Conservation (phyloP, 2,329 filamentous ascomycete species). For the Thermoascus crustaceus region DNA sequence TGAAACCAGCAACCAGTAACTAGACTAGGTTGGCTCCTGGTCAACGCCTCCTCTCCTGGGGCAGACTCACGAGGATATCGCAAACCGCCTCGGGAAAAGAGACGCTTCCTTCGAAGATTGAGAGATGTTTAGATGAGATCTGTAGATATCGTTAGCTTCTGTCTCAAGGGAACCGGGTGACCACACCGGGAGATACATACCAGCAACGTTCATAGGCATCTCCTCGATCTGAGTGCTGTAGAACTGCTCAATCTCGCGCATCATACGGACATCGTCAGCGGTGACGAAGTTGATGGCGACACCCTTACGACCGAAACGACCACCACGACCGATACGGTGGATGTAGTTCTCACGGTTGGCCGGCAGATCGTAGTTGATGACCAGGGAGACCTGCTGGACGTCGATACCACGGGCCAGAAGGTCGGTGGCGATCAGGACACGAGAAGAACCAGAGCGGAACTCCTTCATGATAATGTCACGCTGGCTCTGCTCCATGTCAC, state of each 20-base stretch:
- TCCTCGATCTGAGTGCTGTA: conserved; percentile 99
- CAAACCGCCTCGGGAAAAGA: conserved; percentile 6
- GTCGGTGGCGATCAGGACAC: conserved; percentile 97
- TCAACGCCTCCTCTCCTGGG: conserved; percentile 3
- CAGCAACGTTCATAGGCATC: conserved; percentile 92
- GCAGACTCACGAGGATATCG: conserved; percentile 2
- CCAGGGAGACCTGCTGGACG: conserved; percentile 97
- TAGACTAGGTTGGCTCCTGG: conserved; percentile 7
- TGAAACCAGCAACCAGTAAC: conserved; percentile 10
- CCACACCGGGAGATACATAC: conserved; percentile 34
- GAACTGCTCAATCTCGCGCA: conserved; percentile 99
- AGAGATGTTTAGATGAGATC: conserved; percentile 37
- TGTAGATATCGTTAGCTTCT: conserved; percentile 12
- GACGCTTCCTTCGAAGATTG: conserved; percentile 6
- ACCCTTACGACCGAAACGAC: conserved; percentile 99
- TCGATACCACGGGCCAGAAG: conserved; percentile 98
- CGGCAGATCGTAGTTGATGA: conserved; percentile 99
- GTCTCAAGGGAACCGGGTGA: conserved; percentile 4
- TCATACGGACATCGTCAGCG: conserved; percentile 97
- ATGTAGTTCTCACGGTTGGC: conserved; percentile 99
- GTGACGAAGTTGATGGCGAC: conserved; percentile 99
- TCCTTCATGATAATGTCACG: conserved; percentile 99
- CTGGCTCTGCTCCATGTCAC: conserved; percentile 97
- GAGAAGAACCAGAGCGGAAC: conserved; percentile 96
- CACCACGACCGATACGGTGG: conserved; percentile 98